A percentile compares a stretch with the other conserved stretches of the same genome.
These are phyloP conservation scores for Thraustotheca clavata DNA, from an alignment of 352 stramenopile genomes.

Conservation along the genomic window DNA sequence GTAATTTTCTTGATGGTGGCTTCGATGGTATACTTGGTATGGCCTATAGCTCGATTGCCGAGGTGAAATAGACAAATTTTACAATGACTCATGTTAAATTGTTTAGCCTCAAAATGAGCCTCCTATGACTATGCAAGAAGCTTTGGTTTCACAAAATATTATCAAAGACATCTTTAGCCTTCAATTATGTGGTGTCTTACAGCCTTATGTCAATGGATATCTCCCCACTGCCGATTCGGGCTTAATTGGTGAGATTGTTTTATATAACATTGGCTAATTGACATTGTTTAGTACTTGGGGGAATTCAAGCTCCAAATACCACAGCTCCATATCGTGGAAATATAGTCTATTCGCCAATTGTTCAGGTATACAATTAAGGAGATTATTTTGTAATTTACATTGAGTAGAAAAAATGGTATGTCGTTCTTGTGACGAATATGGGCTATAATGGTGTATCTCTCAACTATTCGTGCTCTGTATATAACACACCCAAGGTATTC, in stretches of 20 bases:
- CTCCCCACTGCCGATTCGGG: conserved; percentile 28
- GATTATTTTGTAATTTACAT: neutral
- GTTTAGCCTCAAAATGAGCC: conserved; percentile 33
- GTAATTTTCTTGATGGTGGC: conserved; percentile 58
- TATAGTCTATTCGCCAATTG: conserved; percentile 61
- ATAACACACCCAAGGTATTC: conserved; percentile 46
- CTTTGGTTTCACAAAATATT: conserved; percentile 25
- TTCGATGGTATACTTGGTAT: conserved; percentile 74
- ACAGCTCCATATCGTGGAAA: conserved; percentile 49
- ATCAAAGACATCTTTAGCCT: conserved; percentile 58
- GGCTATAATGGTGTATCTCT: conserved; percentile 39
- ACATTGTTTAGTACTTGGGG: conserved; percentile 45
- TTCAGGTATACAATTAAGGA: conserved; percentile 21
- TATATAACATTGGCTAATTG: conserved; percentile 37
- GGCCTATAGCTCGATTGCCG: conserved; percentile 46
- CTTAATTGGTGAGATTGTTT: conserved; percentile 15
- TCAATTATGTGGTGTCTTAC: conserved; percentile 70
- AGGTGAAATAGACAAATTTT: conserved; percentile 2
- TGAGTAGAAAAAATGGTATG: conserved; percentile 56
- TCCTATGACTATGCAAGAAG: conserved; percentile 59
- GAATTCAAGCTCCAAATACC: conserved; percentile 35
- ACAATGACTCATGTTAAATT: neutral
- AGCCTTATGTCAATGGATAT: conserved; percentile 34
- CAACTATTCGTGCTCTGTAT: conserved; percentile 41
- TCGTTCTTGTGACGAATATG: conserved; percentile 66